Conservation (phyloP, 2,329 filamentous ascomycete species). For the Pseudogymnoascus sp. region DNA sequence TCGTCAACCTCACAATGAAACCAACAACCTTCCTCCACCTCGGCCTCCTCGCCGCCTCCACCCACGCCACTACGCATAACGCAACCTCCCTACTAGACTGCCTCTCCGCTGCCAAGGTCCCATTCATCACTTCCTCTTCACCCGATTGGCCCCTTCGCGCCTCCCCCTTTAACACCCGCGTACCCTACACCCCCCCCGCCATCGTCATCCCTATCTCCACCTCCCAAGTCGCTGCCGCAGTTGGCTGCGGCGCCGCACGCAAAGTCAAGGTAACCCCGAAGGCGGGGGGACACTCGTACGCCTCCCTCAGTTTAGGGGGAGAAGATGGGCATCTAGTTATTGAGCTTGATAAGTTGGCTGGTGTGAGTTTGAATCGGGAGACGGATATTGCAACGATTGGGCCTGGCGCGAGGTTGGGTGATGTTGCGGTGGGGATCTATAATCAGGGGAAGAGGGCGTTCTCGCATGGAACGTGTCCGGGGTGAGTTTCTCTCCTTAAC, state of each 20-base stretch:
- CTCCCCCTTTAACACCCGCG: background rate
- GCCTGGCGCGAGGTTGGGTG: constrained; percentile 36
- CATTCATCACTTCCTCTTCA: background rate
- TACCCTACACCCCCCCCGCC: background rate
- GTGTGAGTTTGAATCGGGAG: constrained; percentile 23
- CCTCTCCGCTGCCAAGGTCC: background rate
- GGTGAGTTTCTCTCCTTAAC: constrained; percentile 10
- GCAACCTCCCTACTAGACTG: background rate
- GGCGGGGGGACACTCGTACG: constrained; percentile 45
- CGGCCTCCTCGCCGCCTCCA: background rate
- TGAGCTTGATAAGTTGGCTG: constrained; percentile 33
- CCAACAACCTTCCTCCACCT: background rate
- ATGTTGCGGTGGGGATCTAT: constrained; percentile 32
- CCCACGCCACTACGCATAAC: background rate
- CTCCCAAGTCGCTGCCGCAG: constrained; percentile 32
- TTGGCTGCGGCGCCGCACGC: constrained; percentile 35
- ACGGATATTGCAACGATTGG: constrained; percentile 27
- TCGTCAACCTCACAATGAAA: background rate
- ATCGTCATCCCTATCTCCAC: constrained; percentile 22
- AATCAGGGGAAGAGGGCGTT: constrained; percentile 30
- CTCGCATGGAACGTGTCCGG: constrained; percentile 37
- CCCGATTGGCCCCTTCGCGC: background rate
- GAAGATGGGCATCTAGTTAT: constrained; percentile 34
- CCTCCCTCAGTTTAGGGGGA: constrained; percentile 37
- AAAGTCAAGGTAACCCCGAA: constrained; percentile 39